Evolutionary conservation across 805 yeast genomes (phyloP).

Genomic region (Saccharomycopsis sp.): DNA sequence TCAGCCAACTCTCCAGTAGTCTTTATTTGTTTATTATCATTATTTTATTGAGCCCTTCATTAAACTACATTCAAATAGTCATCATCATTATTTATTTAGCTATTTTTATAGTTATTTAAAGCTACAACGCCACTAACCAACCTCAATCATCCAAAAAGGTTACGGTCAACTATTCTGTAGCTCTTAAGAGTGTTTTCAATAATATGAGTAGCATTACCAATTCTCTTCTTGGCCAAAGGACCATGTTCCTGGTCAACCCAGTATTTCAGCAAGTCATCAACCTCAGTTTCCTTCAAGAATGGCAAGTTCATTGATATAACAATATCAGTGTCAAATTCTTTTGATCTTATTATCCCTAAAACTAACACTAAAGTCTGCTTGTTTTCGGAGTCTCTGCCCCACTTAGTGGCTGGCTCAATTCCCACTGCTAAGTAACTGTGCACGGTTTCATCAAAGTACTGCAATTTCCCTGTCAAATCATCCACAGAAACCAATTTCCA

Average conservation of each 20-base stretch:
- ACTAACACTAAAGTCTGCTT: slow-evolving; percentile 41
- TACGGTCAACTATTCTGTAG: slow-evolving; percentile 41
- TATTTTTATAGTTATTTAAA: too few species aligned
- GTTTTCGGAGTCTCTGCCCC: slow-evolving; percentile 38
- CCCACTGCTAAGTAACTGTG: slow-evolving; percentile 31
- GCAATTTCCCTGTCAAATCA: slow-evolving; percentile 14
- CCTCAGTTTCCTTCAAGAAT: slow-evolving; percentile 29
- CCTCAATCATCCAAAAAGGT: slow-evolving; percentile 38
- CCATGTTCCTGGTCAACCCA: slow-evolving; percentile 5
- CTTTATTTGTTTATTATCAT: too few species aligned
- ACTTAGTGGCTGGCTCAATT: slow-evolving; percentile 41
- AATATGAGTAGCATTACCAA: slow-evolving; percentile 26
- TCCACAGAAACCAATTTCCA: slow-evolving; percentile 30
- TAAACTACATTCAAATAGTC: too few species aligned
- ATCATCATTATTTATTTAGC: not conserved
- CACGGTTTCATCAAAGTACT: slow-evolving; percentile 20
- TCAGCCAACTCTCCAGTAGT: too few species aligned
- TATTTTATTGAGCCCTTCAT: too few species aligned
- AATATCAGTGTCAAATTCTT: slow-evolving; percentile 50
- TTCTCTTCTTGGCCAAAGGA: slow-evolving; percentile 27
- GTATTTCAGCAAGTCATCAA: slow-evolving; percentile 24
- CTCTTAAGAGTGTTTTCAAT: slow-evolving; percentile 26
- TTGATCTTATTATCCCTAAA: slow-evolving; percentile 50
- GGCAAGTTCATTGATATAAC: slow-evolving; percentile 57
- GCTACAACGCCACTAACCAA: too few species aligned